Percentiles rank a stretch among this genome's conserved stretches.
phyloP scores from a whole-genome alignment of 2,329 filamentous ascomycete genomes.

The Colletotrichum sp. region DNA sequence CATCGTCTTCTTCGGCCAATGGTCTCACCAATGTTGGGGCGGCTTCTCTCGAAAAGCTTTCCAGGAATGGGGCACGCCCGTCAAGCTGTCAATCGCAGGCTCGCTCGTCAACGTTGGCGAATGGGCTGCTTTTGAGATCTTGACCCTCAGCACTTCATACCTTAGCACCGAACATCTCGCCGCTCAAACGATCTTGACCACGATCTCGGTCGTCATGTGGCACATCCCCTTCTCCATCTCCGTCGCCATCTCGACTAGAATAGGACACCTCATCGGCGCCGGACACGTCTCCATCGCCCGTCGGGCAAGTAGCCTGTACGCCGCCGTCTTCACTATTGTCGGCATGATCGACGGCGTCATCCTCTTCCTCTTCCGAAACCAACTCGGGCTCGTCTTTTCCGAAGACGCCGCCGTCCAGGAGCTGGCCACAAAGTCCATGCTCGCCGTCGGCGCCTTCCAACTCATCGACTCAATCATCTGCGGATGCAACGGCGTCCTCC shows the following conservation, averaged over 20 bases:
- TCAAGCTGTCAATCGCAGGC: conserved; percentile 42
- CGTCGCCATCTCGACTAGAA: conserved; percentile 45
- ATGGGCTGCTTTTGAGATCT: conserved; percentile 47
- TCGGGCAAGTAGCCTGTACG: conserved; percentile 34
- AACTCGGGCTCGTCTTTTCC: conserved; percentile 34
- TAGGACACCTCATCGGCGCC: conserved; percentile 47
- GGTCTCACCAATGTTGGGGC: conserved; percentile 48
- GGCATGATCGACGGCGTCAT: conserved; percentile 37
- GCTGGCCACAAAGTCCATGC: conserved; percentile 34
- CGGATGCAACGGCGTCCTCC: conserved; percentile 42
- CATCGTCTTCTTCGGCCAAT: conserved; percentile 44
- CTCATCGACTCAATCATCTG: conserved; percentile 37
- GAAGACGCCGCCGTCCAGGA: conserved; percentile 32
- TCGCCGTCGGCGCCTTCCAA: conserved; percentile 36
- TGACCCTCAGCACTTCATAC: conserved; percentile 50
- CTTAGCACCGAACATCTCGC: conserved; percentile 46
- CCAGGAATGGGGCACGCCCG: conserved; percentile 43
- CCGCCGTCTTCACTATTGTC: conserved; percentile 34
- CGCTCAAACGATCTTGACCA: conserved; percentile 45
- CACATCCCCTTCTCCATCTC: conserved; percentile 48
- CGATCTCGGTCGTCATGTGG: conserved; percentile 44
- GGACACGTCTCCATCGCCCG: conserved; percentile 34
- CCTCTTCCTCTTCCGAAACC: conserved; percentile 33
- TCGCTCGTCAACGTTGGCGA: conserved; percentile 44
- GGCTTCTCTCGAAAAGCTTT: conserved; percentile 41